Percentiles rank a stretch among this genome's conserved stretches.
Conservation (phyloP, 495 filamentous ascomycete genomes). For the Aspergillus mulundensis region DNA sequence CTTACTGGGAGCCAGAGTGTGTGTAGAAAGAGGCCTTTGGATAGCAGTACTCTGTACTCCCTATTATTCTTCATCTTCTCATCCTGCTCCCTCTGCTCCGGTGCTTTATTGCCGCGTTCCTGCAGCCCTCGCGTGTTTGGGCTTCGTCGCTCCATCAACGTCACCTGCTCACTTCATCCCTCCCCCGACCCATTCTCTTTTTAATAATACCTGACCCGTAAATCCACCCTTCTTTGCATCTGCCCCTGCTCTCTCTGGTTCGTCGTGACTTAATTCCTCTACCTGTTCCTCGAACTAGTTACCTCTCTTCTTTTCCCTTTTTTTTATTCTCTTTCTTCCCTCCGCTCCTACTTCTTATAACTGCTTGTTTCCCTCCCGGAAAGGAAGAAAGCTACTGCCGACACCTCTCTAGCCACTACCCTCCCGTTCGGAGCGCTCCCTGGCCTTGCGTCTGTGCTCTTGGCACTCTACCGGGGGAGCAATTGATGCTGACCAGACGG, state of each 20-base stretch:
- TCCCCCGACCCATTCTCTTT: conserved; percentile 15
- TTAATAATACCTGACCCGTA: conserved; percentile 14
- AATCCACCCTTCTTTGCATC: conserved; percentile 14
- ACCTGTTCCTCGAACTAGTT: conserved; percentile 13
- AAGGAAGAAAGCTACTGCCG: neutral
- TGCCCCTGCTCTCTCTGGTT: conserved; percentile 14
- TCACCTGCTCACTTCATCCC: conserved; percentile 27
- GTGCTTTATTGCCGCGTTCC: conserved; percentile 34
- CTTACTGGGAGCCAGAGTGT: conserved; percentile 7
- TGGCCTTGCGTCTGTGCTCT: conserved; percentile 20
- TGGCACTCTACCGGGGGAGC: conserved; percentile 22
- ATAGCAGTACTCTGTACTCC: neutral
- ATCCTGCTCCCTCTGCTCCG: conserved; percentile 14
- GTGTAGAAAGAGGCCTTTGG: conserved; percentile 15
- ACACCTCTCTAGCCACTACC: neutral
- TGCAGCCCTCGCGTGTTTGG: conserved; percentile 32
- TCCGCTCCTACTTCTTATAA: neutral
- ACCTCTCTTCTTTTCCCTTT: conserved; percentile 4
- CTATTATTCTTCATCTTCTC: conserved; percentile 11
- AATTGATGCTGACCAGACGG: too few species aligned
- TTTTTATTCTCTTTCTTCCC: conserved; percentile 11
- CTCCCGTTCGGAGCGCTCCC: conserved; percentile 11
- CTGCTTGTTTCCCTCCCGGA: conserved; percentile 7
- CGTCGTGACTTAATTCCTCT: conserved; percentile 16
- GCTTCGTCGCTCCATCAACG: conserved; percentile 34